A percentile compares a stretch with the other conserved stretches of the same genome.
phyloP scores from a whole-genome alignment of 1,284 basidiomycete genomes.

The Schizopora paradoxa region DNA sequence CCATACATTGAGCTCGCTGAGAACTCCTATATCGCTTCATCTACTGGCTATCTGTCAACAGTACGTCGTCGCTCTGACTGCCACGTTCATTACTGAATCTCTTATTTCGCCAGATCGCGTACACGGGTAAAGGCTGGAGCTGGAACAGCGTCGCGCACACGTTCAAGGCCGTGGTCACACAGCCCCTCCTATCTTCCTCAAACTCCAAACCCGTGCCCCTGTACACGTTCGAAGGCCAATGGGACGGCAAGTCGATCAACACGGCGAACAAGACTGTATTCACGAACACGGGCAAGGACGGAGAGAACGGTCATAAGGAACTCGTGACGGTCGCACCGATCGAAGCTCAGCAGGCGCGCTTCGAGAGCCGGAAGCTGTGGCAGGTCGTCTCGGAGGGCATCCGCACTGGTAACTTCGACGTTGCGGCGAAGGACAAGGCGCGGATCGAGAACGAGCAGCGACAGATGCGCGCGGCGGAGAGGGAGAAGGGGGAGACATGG shows the following conservation, averaged over 20 bases:
- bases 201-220: too few relatives aligned
- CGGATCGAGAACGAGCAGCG: constrained; percentile 96
- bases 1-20: constrained; percentile 91
- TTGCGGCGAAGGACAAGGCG: constrained; percentile 86
- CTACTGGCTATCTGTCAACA: constrained; percentile 64
- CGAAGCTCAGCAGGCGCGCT: constrained; percentile 64
- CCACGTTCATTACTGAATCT: not conserved
- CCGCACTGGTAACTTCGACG: constrained; percentile 84
- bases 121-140: constrained; percentile 95
- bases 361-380: constrained; percentile 90
- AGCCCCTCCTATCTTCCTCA: constrained; percentile 32
- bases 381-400: constrained; percentile 87
- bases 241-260: constrained; percentile 73
- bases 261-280: constrained; percentile 44
- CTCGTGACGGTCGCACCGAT: constrained; percentile 63
- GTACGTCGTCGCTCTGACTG: constrained; percentile 32
- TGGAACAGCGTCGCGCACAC: constrained; percentile 91
- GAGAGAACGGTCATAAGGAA: too few relatives aligned
- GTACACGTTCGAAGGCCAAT: constrained; percentile 80
- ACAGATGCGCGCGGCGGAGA: constrained; percentile 83
- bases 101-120: constrained; percentile 57
- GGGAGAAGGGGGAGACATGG: constrained; percentile 70
- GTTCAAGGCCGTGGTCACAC: constrained; percentile 77
- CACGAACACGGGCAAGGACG: constrained; percentile 55
- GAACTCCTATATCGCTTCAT: constrained; percentile 78